Percentiles rank a stretch among this genome's conserved stretches.
Conservation (phyloP, 139 green algal species). For the Zygnema circumcarinatum region DNA sequence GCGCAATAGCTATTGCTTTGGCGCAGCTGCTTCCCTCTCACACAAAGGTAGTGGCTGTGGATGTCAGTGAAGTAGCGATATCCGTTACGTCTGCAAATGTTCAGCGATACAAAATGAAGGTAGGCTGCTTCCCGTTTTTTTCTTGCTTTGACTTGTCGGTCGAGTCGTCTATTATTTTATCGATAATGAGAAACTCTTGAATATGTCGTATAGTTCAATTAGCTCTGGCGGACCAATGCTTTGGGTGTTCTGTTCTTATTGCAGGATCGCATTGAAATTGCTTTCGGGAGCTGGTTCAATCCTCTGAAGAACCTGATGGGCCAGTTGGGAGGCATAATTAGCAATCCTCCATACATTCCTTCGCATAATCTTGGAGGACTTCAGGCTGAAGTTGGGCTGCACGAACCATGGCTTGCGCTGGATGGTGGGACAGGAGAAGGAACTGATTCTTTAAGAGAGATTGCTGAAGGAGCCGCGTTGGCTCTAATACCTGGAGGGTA, state of each 20-base stretch:
- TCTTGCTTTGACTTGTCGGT: too few relatives aligned
- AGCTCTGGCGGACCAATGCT: too few relatives aligned
- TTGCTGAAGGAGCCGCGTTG: slow-evolving; percentile 15
- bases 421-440: slow-evolving; percentile 79
- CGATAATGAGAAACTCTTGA: too few relatives aligned
- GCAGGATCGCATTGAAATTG: slow-evolving; percentile 60
- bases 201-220: too few relatives aligned
- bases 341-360: slow-evolving; percentile 94
- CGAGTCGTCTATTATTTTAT: too few relatives aligned
- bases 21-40: slow-evolving; percentile 66
- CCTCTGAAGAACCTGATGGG: slow-evolving; percentile 66
- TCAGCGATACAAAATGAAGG: slow-evolving; percentile 19
- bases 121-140: neutral
- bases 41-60: slow-evolving; percentile 39
- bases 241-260: neutral
- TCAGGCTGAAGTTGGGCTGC: slow-evolving; percentile 76
- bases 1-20: slow-evolving; percentile 81
- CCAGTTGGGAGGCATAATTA: slow-evolving; percentile 80
- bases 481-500: slow-evolving; percentile 45
- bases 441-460: slow-evolving; percentile 60
- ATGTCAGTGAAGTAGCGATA: slow-evolving; percentile 37
- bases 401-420: slow-evolving; percentile 85
- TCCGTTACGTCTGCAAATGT: slow-evolving; percentile 36
- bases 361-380: slow-evolving; percentile 65
- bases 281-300: slow-evolving; percentile 76